Evolutionary conservation across 2,329 filamentous ascomycete species (phyloP).

Genomic region (Trichoderma pleuroti): DNA sequence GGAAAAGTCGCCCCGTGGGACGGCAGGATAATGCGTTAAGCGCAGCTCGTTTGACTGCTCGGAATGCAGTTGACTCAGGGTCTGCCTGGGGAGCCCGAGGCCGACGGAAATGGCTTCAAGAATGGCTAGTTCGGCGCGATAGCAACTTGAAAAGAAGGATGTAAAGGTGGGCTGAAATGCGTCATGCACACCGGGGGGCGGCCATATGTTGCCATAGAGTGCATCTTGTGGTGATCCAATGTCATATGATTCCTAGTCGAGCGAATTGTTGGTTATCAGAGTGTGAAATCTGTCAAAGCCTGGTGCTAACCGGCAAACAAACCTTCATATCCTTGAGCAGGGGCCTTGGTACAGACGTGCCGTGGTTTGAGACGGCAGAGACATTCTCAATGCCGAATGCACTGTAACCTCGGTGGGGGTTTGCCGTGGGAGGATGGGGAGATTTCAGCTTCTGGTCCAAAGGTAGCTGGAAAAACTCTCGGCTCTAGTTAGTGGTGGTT

Average conservation of each 20-base stretch:
- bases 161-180: conserved; percentile 5
- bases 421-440: conserved; percentile 13
- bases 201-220: conserved; percentile 13
- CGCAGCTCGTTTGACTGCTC: neutral
- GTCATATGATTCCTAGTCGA: conserved; percentile 7
- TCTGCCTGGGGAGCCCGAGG: neutral
- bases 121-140: neutral
- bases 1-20: neutral
- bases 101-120: conserved; percentile 13
- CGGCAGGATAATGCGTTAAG: neutral
- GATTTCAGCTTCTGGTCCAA: conserved; percentile 11
- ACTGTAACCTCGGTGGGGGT: conserved; percentile 15
- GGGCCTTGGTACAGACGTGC: neutral
- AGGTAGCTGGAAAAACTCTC: conserved; percentile 5
- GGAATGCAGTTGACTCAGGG: neutral
- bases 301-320: neutral
- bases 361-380: neutral
- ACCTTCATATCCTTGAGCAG: conserved; percentile 17
- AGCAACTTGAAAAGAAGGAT: neutral
- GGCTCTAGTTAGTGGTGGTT: conserved; percentile 3
- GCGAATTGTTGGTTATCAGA: neutral
- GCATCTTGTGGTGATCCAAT: conserved; percentile 9
- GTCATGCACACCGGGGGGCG: conserved; percentile 4
- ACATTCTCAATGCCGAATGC: conserved; percentile 15
- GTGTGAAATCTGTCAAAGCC: neutral